Evolutionary conservation across 345 rosid genomes (phyloP).

Genomic region (Eucalyptus urophylla): DNA sequence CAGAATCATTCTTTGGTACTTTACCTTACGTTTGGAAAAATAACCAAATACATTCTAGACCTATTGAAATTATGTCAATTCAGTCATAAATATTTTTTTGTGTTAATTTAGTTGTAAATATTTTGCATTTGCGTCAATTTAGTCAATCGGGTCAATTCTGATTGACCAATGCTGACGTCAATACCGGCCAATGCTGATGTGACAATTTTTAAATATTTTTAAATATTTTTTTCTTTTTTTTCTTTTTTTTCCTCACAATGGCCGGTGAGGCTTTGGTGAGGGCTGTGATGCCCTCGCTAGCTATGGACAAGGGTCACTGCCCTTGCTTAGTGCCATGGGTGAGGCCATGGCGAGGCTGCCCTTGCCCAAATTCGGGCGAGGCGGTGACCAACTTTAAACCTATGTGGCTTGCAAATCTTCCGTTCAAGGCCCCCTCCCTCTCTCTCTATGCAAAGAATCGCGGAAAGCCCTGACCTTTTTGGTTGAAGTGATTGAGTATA

Average conservation of each 20-base stretch:
- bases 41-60: rapidly evolving
- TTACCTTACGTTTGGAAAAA: rapidly evolving
- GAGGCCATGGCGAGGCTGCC: too few relatives aligned
- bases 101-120: rapidly evolving
- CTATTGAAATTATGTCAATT: rapidly evolving
- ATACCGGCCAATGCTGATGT: rapidly evolving
- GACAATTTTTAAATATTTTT: too few relatives aligned
- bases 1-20: neutral
- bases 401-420: too few relatives aligned
- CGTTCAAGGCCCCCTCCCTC: neutral
- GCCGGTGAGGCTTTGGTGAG: too few relatives aligned
- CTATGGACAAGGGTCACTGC: too few relatives aligned
- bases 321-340: too few relatives aligned
- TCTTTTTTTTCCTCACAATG: rapidly evolving
- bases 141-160: rapidly evolving
- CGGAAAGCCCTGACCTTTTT: neutral
- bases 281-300: too few relatives aligned
- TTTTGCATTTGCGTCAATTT: too few relatives aligned
- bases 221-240: too few relatives aligned
- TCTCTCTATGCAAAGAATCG: too few relatives aligned
- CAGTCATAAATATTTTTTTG: rapidly evolving
- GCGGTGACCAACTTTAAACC: rapidly evolving
- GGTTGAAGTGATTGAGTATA: neutral
- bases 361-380: too few relatives aligned
- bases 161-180: rapidly evolving